Conservation (phyloP, 345 rosid species). For the Hevea brasiliensis region DNA sequence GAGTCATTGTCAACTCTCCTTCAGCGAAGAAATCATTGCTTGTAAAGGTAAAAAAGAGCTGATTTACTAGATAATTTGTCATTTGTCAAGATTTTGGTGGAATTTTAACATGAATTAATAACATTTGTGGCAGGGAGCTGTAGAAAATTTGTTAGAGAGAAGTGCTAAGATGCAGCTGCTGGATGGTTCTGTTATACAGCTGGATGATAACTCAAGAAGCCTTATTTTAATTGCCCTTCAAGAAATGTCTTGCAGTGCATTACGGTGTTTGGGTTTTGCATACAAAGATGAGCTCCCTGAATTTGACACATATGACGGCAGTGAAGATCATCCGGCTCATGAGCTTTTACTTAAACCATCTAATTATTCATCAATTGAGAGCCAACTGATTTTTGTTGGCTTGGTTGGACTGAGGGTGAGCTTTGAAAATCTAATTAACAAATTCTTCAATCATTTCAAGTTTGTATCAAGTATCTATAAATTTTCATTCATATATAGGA, state of each 20-base stretch:
- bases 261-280: constrained; percentile 88
- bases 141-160: constrained; percentile 84
- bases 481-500: constrained; percentile 51
- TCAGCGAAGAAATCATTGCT: constrained; percentile 63
- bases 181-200: constrained; percentile 62
- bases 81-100: no score
- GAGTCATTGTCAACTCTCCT: constrained; percentile 84
- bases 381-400: constrained; percentile 72
- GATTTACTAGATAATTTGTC: no score
- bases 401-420: constrained; percentile 86
- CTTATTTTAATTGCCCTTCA: constrained; percentile 57
- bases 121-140: constrained; percentile 76
- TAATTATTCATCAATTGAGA: constrained; percentile 81
- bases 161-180: constrained; percentile 67
- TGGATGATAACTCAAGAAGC: constrained; percentile 59
- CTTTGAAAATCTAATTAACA: no score
- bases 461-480: no score
- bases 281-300: constrained; percentile 53
- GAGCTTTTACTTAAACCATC: no score
- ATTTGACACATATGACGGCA: constrained; percentile 75
- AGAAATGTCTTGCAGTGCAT: constrained; percentile 73
- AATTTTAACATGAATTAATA: constrained; percentile 2
- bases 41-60: no score
- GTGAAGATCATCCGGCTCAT: constrained; percentile 91
- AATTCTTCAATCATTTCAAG: no score